Conservation (phyloP, 2,329 filamentous ascomycete genomes). For the Chaetothyriales sp. region DNA sequence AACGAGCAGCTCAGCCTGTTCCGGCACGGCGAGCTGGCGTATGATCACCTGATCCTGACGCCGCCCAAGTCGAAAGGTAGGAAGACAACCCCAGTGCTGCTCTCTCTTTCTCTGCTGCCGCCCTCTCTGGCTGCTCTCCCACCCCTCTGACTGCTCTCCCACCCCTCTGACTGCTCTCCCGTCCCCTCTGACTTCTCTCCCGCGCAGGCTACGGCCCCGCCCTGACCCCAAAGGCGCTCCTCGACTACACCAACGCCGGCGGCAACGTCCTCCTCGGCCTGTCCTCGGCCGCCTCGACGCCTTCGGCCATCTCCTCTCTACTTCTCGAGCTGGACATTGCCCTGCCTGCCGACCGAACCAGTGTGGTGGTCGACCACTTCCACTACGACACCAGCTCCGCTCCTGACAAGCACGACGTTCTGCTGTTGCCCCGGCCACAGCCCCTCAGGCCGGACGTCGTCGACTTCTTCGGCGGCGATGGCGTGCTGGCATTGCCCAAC, state of each 20-base stretch:
- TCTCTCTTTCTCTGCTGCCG: constrained; percentile 18
- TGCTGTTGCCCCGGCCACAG: constrained; percentile 59
- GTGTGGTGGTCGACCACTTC: constrained; percentile 89
- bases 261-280: constrained; percentile 85
- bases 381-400: constrained; percentile 70
- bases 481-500: constrained; percentile 66
- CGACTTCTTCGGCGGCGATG: constrained; percentile 60
- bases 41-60: constrained; percentile 81
- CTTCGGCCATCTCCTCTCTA: constrained; percentile 60
- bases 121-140: too few species aligned
- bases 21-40: constrained; percentile 70
- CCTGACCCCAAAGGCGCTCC: constrained; percentile 69
- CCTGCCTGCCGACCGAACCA: constrained; percentile 72
- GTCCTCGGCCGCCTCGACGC: constrained; percentile 55
- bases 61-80: constrained; percentile 81
- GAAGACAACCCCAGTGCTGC: constrained; percentile 12
- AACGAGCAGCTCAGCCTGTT: constrained; percentile 65
- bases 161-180: too few species aligned
- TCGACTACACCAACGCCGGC: constrained; percentile 81
- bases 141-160: constrained; percentile 1
- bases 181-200: constrained; percentile 2
- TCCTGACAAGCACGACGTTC: constrained; percentile 71
- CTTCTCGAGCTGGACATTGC: constrained; percentile 80
- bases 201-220: constrained; percentile 65
- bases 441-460: constrained; percentile 54